Conservation (phyloP, 192 early-diverging fungal species). For the Geosiphon pyriformis region DNA sequence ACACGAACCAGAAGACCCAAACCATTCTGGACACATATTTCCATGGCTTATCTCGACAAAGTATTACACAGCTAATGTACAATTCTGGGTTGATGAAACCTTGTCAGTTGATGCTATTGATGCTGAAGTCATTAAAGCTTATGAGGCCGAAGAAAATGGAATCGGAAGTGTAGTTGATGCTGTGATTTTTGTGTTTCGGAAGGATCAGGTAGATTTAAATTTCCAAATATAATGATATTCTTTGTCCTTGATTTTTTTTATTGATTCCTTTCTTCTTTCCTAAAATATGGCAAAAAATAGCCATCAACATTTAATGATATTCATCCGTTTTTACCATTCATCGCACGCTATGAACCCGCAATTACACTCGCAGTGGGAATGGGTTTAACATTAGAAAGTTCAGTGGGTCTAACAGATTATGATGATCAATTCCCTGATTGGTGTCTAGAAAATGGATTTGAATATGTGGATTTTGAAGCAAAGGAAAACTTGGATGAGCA, state of each 20-base stretch:
- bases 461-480: conserved; percentile 54
- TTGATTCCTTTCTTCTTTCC: no score
- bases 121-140: conserved; percentile 30
- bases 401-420: conserved; percentile 3
- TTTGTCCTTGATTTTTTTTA: not conserved
- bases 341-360: conserved; percentile 45
- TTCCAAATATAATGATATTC: not conserved
- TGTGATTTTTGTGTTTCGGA: conserved; percentile 57
- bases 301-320: conserved; percentile 52
- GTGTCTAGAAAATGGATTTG: conserved; percentile 59
- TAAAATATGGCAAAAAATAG: conserved; percentile 26
- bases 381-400: conserved; percentile 20
- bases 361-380: conserved; percentile 49
- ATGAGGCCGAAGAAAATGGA: conserved; percentile 34
- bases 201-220: conserved; percentile 39
- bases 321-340: conserved; percentile 48
- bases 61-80: conserved; percentile 60
- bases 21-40: conserved; percentile 38
- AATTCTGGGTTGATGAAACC: conserved; percentile 61
- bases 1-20: conserved; percentile 15
- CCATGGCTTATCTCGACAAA: conserved; percentile 58
- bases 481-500: not conserved
- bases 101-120: conserved; percentile 27
- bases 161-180: conserved; percentile 52
- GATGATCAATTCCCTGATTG: conserved; percentile 44